Base-by-base conservation (phyloP, 78 protist species). In the Polysphondylium violaceum region DNA sequence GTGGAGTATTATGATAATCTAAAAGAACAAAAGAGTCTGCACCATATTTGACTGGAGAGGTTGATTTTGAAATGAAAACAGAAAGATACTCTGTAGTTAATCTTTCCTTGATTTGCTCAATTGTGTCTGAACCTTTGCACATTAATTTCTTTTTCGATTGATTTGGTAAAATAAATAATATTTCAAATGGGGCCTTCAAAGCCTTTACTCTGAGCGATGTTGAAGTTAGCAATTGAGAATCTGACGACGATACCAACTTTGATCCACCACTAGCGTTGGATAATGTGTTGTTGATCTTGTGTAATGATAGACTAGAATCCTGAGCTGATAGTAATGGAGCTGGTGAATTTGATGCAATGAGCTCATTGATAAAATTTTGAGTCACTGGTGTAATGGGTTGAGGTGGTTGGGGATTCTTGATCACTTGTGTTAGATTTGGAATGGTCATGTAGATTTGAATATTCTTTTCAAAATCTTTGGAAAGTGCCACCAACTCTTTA, bases 91-190 rank as follows among this genome's bases (percentile, higher is more conserved):
- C 73, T 21, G 35, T 35, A 0, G 43, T 53, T 31, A 83, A 21
- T 44, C 79, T 67, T 17, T 83, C 91, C 43, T 59, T 67, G 12
- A 83, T n/a, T 11, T 0, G 21, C 23, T 69, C 91, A 31, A 83
- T 69, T 21, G 91, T 38, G 5, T 83, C 91, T 0, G 58, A 12
- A 19, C 79, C 79, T 69, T 83, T 67, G 36, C 50, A 38, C 16
- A 31, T n/a, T 12, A 83, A n/a, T 5, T 23, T 69, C 17, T 21
- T 59, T 21, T 40, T 44, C 11, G 91, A 44, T 53, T 83, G 91
- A 69, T 83, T 83, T 33, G 91, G 91, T 36, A 83, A 29, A 17
- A 69, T 38, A n/a, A 35, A 67, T 23, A 69, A 64, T 9, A 83
- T 3, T 3, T 69, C 31, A 44, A 83, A 83, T 33, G 78, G 31